Conservation (phyloP, 1,284 basidiomycete species). For the Pseudozyma sp. region DNA sequence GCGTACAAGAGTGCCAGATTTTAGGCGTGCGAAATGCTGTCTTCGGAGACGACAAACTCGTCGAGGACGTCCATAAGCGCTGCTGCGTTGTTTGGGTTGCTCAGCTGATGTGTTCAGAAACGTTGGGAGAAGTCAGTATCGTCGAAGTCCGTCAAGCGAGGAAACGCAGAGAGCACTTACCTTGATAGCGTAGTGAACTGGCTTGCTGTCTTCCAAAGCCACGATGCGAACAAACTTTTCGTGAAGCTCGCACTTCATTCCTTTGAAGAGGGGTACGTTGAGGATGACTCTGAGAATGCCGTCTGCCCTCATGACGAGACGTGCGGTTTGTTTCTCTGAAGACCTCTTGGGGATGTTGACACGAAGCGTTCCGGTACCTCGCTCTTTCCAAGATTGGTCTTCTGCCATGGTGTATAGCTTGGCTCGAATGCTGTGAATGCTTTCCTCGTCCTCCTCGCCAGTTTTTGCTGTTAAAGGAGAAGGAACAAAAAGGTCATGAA, state of each 20-base stretch:
- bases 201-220: constrained; percentile 61
- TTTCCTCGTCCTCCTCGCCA: constrained; percentile 91
- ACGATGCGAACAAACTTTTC: constrained; percentile 69
- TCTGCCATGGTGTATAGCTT: constrained; percentile 79
- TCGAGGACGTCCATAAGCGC: constrained; percentile 51
- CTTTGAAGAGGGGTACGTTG: constrained; percentile 85
- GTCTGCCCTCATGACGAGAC: constrained; percentile 94
- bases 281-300: constrained; percentile 86
- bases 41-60: constrained; percentile 30
- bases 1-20: not conserved
- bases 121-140: not conserved
- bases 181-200: constrained; percentile 63
- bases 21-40: constrained; percentile 18
- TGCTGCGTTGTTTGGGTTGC: constrained; percentile 50
- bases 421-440: constrained; percentile 82
- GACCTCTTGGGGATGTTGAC: constrained; percentile 76
- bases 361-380: constrained; percentile 83
- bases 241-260: constrained; percentile 83
- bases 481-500: not conserved
- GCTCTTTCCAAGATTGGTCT: constrained; percentile 84
- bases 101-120: constrained; percentile 15
- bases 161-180: constrained; percentile 24
- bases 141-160: not conserved
- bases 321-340: constrained; percentile 77
- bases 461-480: constrained; percentile 76